Percentiles rank a stretch among this genome's conserved stretches.
These are phyloP conservation scores for Fusarium coicis DNA, from an alignment of 2,329 filamentous ascomycete species.

Conservation along the genomic window DNA sequence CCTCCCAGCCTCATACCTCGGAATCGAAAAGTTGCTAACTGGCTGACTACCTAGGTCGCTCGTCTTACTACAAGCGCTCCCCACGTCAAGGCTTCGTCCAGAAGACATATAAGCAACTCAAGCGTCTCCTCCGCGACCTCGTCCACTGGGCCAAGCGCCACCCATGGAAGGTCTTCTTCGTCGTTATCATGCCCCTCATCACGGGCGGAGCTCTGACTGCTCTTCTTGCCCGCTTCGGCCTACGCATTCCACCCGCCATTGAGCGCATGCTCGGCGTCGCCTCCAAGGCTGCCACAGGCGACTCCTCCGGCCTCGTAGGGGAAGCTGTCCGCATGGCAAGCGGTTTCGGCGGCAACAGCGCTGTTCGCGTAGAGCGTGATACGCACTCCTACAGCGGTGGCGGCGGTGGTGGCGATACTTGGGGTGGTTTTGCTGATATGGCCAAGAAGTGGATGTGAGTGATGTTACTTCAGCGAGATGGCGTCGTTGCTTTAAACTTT, in stretches of 20 bases:
- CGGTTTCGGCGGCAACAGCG: conserved; percentile 44
- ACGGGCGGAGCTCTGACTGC: conserved; percentile 84
- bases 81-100: conserved; percentile 83
- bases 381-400: conserved; percentile 50
- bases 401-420: conserved; percentile 46
- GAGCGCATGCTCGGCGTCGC: conserved; percentile 68
- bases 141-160: conserved; percentile 83
- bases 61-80: conserved; percentile 81
- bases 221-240: conserved; percentile 80
- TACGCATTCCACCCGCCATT: conserved; percentile 75
- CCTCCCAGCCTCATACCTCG: not conserved
- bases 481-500: conserved; percentile 1
- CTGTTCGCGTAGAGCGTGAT: conserved; percentile 49
- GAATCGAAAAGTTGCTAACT: not conserved
- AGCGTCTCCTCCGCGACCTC: conserved; percentile 82
- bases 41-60: conserved; percentile 53
- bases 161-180: conserved; percentile 87
- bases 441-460: conserved; percentile 58
- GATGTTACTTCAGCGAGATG: conserved; percentile 15
- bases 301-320: conserved; percentile 61
- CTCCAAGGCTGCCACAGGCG: conserved; percentile 59
- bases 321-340: conserved; percentile 67
- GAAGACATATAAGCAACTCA: conserved; percentile 78
- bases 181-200: conserved; percentile 87
- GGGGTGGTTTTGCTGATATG: conserved; percentile 51